Evolutionary conservation across 1,284 basidiomycete species (phyloP).

Genomic region (Mycena sp.): DNA sequence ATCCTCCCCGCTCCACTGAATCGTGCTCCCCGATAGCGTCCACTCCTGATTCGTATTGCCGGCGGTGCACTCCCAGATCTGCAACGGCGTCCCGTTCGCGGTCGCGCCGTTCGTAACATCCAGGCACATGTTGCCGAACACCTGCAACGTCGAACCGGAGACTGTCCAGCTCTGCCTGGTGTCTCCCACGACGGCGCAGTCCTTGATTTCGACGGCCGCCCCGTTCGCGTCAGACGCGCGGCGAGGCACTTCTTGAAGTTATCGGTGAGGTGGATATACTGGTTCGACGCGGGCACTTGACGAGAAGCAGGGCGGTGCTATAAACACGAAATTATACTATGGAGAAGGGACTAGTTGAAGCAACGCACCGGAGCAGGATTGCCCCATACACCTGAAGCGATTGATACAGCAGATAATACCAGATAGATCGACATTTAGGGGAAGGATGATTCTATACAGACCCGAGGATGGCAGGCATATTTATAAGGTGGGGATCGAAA

Average conservation of each 20-base stretch:
- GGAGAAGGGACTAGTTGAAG: background rate
- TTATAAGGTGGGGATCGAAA: background rate
- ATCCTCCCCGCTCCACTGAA: too few species aligned
- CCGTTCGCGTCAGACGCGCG: slow-evolving; percentile 14
- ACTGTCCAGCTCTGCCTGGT: slow-evolving; percentile 8
- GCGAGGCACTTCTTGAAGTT: slow-evolving; percentile 14
- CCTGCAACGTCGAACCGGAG: background rate
- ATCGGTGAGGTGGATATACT: slow-evolving; percentile 14
- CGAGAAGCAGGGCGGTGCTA: slow-evolving; percentile 5
- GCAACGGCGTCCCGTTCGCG: slow-evolving; percentile 7
- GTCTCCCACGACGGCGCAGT: background rate
- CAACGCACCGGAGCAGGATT: background rate
- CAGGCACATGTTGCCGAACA: slow-evolving; percentile 3
- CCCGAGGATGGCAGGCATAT: background rate
- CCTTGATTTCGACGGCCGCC: slow-evolving; percentile 1
- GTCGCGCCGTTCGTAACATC: background rate
- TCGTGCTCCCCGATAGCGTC: too few species aligned
- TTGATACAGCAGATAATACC: background rate
- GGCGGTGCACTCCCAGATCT: slow-evolving; percentile 6
- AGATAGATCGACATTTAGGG: background rate
- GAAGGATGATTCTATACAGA: background rate
- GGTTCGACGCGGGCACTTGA: slow-evolving; percentile 1
- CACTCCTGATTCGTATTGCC: too few species aligned
- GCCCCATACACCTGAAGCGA: background rate
- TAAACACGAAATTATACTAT: background rate